phyloP scores from a whole-genome alignment of 352 stramenopile genomes.

The Hyaloperonospora arabidopsidis region DNA sequence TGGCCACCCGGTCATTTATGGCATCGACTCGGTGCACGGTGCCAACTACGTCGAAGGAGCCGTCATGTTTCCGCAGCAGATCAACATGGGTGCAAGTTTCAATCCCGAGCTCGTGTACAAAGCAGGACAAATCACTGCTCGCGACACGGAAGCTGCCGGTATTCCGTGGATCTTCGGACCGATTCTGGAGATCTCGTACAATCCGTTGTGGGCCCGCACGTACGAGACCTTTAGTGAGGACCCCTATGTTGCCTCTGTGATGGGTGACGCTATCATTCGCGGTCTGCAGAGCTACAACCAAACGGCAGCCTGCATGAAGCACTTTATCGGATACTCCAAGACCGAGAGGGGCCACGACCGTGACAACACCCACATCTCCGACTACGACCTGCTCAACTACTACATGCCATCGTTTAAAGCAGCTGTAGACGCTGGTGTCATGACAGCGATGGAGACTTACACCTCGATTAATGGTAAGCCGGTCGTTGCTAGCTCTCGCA shows the following conservation, averaged over 20 bases:
- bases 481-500: slow-evolving; percentile 60
- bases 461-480: slow-evolving; percentile 84
- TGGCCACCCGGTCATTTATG: slow-evolving; percentile 61
- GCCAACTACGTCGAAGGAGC: slow-evolving; percentile 71
- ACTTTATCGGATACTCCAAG: slow-evolving; percentile 66
- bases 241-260: slow-evolving; percentile 53
- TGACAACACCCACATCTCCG: slow-evolving; percentile 9
- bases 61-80: slow-evolving; percentile 75
- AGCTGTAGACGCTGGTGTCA: slow-evolving; percentile 47
- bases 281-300: slow-evolving; percentile 60
- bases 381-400: slow-evolving; percentile 67
- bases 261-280: slow-evolving; percentile 49
- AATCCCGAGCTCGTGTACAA: slow-evolving; percentile 51
- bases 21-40: slow-evolving; percentile 81
- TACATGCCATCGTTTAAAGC: slow-evolving; percentile 71
- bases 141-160: slow-evolving; percentile 70
- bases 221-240: slow-evolving; percentile 91
- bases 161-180: slow-evolving; percentile 85
- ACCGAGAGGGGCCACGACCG: slow-evolving; percentile 10
- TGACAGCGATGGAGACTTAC: slow-evolving; percentile 87
- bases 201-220: slow-evolving; percentile 74
- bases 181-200: slow-evolving; percentile 64
- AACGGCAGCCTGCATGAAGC: slow-evolving; percentile 73
- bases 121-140: slow-evolving; percentile 52
- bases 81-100: slow-evolving; percentile 81